These are phyloP conservation scores for Heracleum sosnowskyi DNA, from an alignment of 129 eudicot genomes.

Conservation along the genomic window DNA sequence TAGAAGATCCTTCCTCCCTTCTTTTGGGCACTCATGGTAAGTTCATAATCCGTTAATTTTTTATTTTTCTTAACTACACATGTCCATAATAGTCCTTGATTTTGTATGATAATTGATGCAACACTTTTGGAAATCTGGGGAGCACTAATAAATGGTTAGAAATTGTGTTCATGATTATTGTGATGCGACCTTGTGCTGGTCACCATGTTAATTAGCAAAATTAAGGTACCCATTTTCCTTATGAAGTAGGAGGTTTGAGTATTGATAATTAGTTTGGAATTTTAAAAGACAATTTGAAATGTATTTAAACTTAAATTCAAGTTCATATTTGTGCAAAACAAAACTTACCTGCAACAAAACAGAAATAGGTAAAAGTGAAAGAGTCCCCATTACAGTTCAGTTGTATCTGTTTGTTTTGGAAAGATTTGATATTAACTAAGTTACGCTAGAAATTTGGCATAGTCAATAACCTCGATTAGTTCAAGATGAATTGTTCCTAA, in stretches of 20 bases:
- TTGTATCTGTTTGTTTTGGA: too few relatives aligned
- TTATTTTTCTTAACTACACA: not conserved
- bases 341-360: too few relatives aligned
- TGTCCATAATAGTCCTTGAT: not conserved
- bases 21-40: not conserved
- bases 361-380: too few relatives aligned
- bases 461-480: too few relatives aligned
- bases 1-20: not conserved
- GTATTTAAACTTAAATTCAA: not conserved
- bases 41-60: not conserved
- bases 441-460: too few relatives aligned
- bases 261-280: not conserved
- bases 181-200: not conserved
- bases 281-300: not conserved
- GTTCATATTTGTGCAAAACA: too few relatives aligned
- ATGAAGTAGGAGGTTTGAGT: not conserved
- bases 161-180: not conserved
- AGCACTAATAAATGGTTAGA: constrained; percentile 3
- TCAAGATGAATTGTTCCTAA: too few relatives aligned
- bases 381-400: too few relatives aligned
- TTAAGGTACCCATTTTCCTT: not conserved
- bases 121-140: not conserved
- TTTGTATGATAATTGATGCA: not conserved
- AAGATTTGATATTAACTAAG: too few relatives aligned
- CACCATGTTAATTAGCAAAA: not conserved